A percentile compares a stretch with the other conserved stretches of the same genome.
Evolutionary conservation across 1,139 yeast genomes (phyloP).

Genomic region (Scheffersomyces titani): DNA sequence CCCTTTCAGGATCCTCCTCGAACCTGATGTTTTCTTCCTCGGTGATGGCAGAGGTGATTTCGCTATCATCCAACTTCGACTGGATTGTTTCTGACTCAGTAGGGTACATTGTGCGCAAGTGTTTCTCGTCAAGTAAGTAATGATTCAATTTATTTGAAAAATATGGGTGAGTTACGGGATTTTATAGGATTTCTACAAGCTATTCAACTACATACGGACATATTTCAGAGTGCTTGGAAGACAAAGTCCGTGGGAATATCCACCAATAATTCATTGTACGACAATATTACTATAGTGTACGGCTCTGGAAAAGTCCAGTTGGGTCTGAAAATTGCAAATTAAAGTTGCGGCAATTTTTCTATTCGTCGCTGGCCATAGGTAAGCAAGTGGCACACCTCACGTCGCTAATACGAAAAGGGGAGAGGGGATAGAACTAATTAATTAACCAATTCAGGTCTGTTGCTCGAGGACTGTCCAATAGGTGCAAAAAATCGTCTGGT

Average conservation of each 20-base stretch:
- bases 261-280: background rate
- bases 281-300: background rate
- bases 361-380: background rate
- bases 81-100: background rate
- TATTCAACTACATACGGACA: background rate
- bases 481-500: background rate
- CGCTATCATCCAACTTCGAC: background rate
- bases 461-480: background rate
- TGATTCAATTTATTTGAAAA: background rate
- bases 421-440: background rate
- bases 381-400: background rate
- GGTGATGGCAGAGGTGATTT: background rate
- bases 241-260: background rate
- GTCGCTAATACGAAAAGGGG: background rate
- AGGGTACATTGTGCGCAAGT: background rate
- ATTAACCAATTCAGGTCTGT: background rate
- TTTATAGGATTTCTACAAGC: background rate
- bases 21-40: constrained; percentile 7
- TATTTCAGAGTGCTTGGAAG: background rate
- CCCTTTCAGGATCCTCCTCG: constrained; percentile 7
- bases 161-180: background rate
- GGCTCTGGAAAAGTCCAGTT: background rate
- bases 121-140: background rate
- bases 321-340: background rate
- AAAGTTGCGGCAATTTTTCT: background rate